Base-by-base conservation (phyloP, 331 rosid genomes). In the Dryas integrifolia region DNA sequence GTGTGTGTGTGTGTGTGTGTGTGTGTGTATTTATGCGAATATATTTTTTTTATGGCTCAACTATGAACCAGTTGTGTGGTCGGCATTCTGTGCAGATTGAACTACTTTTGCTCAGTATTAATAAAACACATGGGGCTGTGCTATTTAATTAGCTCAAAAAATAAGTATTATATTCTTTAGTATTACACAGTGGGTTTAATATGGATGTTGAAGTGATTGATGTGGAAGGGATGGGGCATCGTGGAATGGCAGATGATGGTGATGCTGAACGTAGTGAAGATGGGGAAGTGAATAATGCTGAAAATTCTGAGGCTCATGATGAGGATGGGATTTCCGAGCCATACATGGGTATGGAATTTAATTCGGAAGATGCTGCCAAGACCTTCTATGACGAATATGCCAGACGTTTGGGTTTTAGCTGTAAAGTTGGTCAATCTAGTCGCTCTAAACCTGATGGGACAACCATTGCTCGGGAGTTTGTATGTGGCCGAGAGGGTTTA, bases 321-420 rank as follows among this genome's bases (percentile, higher is more conserved):
- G 92, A 84, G 46, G 87, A 76, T 80, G 87, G 82, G 45, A 66
- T 81, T 71, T 72, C 72, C 0, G 97, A 89, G 90, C 98, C 97
- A 4, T 82, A 74, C 64, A 80, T 87, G 55, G 96, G 97, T 53
- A 83, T 89, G 98, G 92, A 83, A 60, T 93, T 91, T 82, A 93
- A 81, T 66, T 89, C 96, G 4, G 96, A 91, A 77, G 96, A 88
- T 50, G 83, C 90, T 66, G 97, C 96, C 30, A 93, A 82, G 85
- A 58, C 69, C 80, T 86, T 85, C 79, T 93, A 87, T 44, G 83
- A 74, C 56, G 92, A 86, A 40, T 93, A 93, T 53, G 98, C 96
- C 9, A 84, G 85, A 69, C 83, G 70, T 0, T 49, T 80, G 79
- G 98, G 98, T 68, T 93, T 93, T 81, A 81, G 73, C 75, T 75